Base-by-base conservation (phyloP, 164 flowering plant species). In the Cinnamomum chago region DNA sequence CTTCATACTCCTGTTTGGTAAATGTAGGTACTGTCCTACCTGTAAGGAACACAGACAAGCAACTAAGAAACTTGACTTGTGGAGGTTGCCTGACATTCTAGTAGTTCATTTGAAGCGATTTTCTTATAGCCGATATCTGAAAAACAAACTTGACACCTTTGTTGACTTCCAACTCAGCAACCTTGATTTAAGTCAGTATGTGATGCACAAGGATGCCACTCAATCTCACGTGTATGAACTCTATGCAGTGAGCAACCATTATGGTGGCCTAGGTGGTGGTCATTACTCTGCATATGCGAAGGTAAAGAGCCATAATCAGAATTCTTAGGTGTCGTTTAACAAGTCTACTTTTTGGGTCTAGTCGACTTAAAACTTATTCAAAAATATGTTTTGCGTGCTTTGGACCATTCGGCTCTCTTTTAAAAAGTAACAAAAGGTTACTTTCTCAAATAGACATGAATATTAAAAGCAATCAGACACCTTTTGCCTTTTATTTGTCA, bases 31-130 rank as follows among this genome's bases (percentile, higher is more conserved):
- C 65, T 95, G 97, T 75, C 98, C 98, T 50, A 65, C 84, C 62
- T 95, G 98, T 86, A 91, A 95, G 83, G 94, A 91, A 68, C 95
- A 90, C 71, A 88, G 93, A 68, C 93, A 92, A 76, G 98, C 97
- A 51, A 83, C 86, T 15, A 92, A 92, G 85, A 95, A 95, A 79
- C 85, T 95, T 33, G 97, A 95, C 77, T 84, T 95, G 82, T 95
- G 98, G 98, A 90, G 83, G 77, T 76, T 95, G 85, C 97, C 98
- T 1, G 97, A 95, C 50, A 81, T 95, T 81, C 88, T 95, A 25
- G 92, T 95, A 62, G 86, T 92, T 83, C 98, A 95, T 81, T 76
- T 92, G 85, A 95, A 95, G 75, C 83, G 98, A 30, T 95, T 95
- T 82, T 89, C 98, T 6, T 90, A 89, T 64, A 90, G 88, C 82